Conservation (phyloP, 2,329 filamentous ascomycete species). For the Trichocomaceae sp. region DNA sequence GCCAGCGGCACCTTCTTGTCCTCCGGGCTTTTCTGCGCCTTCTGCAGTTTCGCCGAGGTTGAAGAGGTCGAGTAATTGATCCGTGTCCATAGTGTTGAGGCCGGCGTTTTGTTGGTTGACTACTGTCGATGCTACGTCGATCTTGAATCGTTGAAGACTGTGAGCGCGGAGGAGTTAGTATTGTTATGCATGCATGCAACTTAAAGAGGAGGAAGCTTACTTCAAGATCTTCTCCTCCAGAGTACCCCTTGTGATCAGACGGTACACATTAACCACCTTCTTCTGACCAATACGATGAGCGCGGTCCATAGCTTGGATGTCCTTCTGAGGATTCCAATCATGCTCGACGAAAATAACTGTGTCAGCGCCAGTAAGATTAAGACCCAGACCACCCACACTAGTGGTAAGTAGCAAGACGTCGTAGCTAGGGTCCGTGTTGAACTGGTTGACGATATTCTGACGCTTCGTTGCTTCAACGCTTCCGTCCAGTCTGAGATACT, state of each 20-base stretch:
- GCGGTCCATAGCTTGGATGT: slow-evolving; percentile 97
- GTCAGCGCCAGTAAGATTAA: slow-evolving; percentile 94
- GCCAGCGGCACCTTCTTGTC: slow-evolving; percentile 49
- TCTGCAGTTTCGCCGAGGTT: slow-evolving; percentile 68
- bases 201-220: slow-evolving; percentile 40
- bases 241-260: slow-evolving; percentile 89
- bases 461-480: slow-evolving; percentile 86
- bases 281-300: slow-evolving; percentile 98
- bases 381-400: slow-evolving; percentile 84
- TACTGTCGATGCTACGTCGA: slow-evolving; percentile 94
- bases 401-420: slow-evolving; percentile 91
- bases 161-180: slow-evolving; percentile 6
- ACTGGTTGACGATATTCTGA: slow-evolving; percentile 97
- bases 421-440: slow-evolving; percentile 96
- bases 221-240: slow-evolving; percentile 96
- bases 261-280: slow-evolving; percentile 99
- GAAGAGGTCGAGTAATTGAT: slow-evolving; percentile 95
- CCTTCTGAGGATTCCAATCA: slow-evolving; percentile 98
- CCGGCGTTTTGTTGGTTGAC: slow-evolving; percentile 99
- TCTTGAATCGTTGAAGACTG: slow-evolving; percentile 97
- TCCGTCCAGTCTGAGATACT: slow-evolving; percentile 89
- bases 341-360: slow-evolving; percentile 99
- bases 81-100: slow-evolving; percentile 91
- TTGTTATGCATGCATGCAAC: too few species aligned
- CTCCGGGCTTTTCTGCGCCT: slow-evolving; percentile 51